phyloP scores from a whole-genome alignment of 148 eudicot genomes.

The Fagopyrum esculentum region DNA sequence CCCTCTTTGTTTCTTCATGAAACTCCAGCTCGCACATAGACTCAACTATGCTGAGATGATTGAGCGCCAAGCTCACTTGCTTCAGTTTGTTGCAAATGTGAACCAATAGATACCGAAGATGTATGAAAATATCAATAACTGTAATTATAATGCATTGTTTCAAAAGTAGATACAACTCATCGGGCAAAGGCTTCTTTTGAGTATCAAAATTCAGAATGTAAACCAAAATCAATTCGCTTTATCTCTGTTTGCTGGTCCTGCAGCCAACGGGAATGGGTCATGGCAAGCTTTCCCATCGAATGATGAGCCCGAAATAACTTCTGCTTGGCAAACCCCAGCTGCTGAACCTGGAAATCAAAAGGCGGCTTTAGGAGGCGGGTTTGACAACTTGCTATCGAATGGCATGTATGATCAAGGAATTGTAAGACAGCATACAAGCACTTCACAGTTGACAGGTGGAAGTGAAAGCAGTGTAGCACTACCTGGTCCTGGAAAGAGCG shows the following conservation, averaged over 20 bases:
- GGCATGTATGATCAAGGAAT: slow-evolving; percentile 73
- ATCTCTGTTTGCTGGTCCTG: slow-evolving; percentile 66
- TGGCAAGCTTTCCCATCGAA: slow-evolving; percentile 60
- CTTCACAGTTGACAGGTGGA: slow-evolving; percentile 51
- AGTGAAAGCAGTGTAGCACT: slow-evolving; percentile 81
- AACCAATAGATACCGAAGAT: no score
- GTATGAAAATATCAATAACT: no score
- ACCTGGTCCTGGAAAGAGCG: slow-evolving; percentile 39
- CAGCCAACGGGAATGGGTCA: slow-evolving; percentile 39
- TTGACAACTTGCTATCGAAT: slow-evolving; percentile 52
- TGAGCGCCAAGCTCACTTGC: no score
- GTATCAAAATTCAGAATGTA: no score
- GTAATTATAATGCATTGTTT: no score
- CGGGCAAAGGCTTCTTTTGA: no score
- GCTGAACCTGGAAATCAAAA: slow-evolving; percentile 64
- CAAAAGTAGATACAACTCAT: no score
- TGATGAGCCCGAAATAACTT: slow-evolving; percentile 51
- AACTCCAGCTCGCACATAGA: no score
- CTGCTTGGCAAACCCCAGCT: slow-evolving; percentile 81
- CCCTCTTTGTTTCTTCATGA: no score
- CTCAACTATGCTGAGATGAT: no score
- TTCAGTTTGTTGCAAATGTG: no score
- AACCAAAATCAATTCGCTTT: slow-evolving; percentile 46
- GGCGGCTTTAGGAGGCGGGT: slow-evolving; percentile 55
- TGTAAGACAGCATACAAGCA: slow-evolving; percentile 56